Evolutionary conservation across 1,284 basidiomycete species (phyloP), one percentile per base, ranked within the genome.

Genomic region (Takashimella tepidaria): DNA sequence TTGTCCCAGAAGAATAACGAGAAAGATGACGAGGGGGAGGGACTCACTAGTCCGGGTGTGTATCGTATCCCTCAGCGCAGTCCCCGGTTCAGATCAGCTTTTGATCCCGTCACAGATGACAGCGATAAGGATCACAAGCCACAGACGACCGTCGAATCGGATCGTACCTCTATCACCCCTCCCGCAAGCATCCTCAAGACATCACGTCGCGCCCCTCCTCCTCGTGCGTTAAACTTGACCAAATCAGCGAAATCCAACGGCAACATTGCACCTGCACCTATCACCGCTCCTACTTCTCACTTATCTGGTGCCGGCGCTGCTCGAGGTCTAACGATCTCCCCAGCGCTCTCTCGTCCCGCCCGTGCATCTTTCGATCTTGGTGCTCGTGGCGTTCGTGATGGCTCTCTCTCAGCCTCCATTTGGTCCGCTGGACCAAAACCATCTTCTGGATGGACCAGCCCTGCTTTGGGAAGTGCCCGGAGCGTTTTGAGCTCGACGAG

Each of bases 371-470:
- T 57, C 45, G 41, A 52, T 40, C 26, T 45, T 42, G 37, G n/a
- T 41, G 16, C 20, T 40, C 12, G 16, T 40, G 22, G 25, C 20
- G n/a, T n/a, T n/a, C n/a, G n/a, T n/a, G n/a, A n/a, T 5, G 49
- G 25, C 12, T 19, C 42, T 45, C 47, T 24, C 13, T 42, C 46
- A 23, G 26, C 26, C 5, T 61, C 63, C 1, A 69, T 66, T 45
- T 69, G 67, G 69, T 68, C 67, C 6, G 63, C 61, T 5, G 57
- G 62, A 22, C 26, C 58, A 19, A 41, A 46, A 16, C 46, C 55
- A 4, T 47, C 27, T 2, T 51, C 56, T 4, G 64, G 66, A 3
- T 69, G 68, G 68, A 60, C 63, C 27, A 61, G 59, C 8, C 63
- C 66, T 16, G 57, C 50, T n/a, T 47, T 64, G 2, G 53, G 47